Evolutionary conservation across 768 basidiomycete genomes (phyloP), one percentile per base, ranked within the genome.

Genomic region (Suillus bovinus): DNA sequence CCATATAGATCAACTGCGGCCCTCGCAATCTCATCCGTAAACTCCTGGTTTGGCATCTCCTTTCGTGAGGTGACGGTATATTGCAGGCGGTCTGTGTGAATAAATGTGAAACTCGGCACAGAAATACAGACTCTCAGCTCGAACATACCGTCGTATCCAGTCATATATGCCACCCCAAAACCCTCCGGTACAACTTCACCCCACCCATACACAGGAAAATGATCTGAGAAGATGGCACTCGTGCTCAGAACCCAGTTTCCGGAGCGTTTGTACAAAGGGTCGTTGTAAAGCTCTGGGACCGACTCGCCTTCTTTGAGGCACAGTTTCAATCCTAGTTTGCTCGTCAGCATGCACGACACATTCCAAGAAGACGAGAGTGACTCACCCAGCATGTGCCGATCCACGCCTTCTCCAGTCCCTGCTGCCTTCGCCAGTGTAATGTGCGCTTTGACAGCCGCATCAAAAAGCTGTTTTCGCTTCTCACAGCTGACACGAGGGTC

Each of bases 181-280:
- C 96, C 96, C 66, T 97, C 89, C 1, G 92, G 88, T 29, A 96
- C 93, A 50, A 98, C 91, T 82, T 94, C 92, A 55, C 96, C 96
- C 96, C 96, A 98, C 16, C 95, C 95, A 74, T 97, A 94, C 24
- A 82, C 86, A 41, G 81, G 83, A 70, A 98, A 87, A 73, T 91
- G 89, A 63, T 87, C 88, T n/a, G 90, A 93, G 68, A 90, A 91
- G 34, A 98, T 80, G 5, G 93, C 90, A 58, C 91, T 94, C 17
- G 96, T 98, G 72, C 93, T 95, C 67, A 98, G 78, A 7, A 87
- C 86, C 96, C 96, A 98, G 65, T 90, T 81, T 52, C 85, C 88
- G 34, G 89, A 86, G 33, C 90, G 85, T 47, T 78, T 75, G 68
- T 84, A 87, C 24, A 94, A 82, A 14, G 91, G 86, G 71, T 98